Conservation (phyloP, 2,329 filamentous ascomycete species). For the Chaetoscypha palmicola region DNA sequence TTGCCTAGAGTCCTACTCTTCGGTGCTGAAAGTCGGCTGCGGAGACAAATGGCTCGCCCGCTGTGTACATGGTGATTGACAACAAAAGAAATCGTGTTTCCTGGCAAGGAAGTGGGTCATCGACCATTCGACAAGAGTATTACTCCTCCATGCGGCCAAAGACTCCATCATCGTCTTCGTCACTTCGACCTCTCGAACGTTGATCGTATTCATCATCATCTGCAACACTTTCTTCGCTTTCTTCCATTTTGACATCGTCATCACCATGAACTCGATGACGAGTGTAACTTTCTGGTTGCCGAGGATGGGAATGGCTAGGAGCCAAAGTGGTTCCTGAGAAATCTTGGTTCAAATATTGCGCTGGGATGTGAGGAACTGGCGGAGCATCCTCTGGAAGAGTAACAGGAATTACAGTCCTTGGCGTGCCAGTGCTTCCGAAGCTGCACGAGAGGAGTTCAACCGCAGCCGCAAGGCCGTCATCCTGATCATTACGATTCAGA, state of each 20-base stretch:
- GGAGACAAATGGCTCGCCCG: constrained; percentile 51
- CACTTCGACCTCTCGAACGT: constrained; percentile 57
- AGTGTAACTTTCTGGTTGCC: constrained; percentile 59
- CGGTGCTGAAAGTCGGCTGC: constrained; percentile 59
- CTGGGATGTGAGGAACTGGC: constrained; percentile 80
- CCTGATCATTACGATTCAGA: constrained; percentile 69
- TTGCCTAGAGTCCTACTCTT: constrained; percentile 48
- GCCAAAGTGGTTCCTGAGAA: constrained; percentile 54
- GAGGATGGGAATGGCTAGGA: constrained; percentile 46
- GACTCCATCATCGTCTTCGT: constrained; percentile 90
- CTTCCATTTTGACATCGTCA: constrained; percentile 62
- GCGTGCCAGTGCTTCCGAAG: constrained; percentile 59
- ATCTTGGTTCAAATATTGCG: constrained; percentile 63
- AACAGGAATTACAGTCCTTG: constrained; percentile 52
- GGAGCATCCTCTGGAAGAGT: constrained; percentile 68
- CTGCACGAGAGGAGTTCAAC: constrained; percentile 88
- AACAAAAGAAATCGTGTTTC: constrained; percentile 22
- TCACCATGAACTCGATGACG: constrained; percentile 47
- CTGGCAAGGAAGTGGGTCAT: constrained; percentile 7
- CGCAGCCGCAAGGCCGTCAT: constrained; percentile 78
- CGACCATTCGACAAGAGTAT: constrained; percentile 10
- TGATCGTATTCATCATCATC: constrained; percentile 59
- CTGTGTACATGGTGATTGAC: constrained; percentile 33
- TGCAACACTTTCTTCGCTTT: constrained; percentile 53
- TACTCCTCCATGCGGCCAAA: constrained; percentile 96